These are phyloP conservation scores for Coemansia pectinata DNA, from an alignment of 192 early-diverging fungal species.

Conservation along the genomic window DNA sequence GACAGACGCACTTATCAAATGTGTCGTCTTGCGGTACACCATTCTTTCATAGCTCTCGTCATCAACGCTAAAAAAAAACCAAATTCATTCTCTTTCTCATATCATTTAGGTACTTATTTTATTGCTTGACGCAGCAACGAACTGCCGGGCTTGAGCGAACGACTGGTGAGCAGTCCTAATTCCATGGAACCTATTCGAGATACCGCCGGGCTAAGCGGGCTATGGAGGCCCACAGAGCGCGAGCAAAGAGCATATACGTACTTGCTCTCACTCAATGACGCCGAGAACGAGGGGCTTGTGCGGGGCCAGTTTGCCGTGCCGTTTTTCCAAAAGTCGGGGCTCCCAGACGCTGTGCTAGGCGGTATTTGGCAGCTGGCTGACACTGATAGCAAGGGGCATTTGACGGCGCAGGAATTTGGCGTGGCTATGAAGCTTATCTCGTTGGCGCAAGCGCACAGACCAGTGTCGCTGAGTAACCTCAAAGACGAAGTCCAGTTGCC, in stretches of 20 bases:
- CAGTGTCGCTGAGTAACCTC: slow-evolving; percentile 55
- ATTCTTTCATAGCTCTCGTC: not conserved
- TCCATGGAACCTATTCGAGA: slow-evolving; percentile 26
- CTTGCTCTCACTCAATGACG: slow-evolving; percentile 64
- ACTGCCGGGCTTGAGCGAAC: not conserved
- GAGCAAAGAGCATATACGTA: slow-evolving; percentile 65
- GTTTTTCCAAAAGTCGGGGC: slow-evolving; percentile 73
- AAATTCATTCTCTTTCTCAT: not conserved
- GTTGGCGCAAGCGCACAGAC: slow-evolving; percentile 73
- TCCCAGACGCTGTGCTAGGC: slow-evolving; percentile 62
- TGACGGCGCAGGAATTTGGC: slow-evolving; percentile 72
- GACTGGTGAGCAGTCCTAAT: not conserved
- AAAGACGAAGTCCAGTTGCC: slow-evolving; percentile 58
- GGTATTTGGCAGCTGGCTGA: slow-evolving; percentile 91
- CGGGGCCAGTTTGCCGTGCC: slow-evolving; percentile 69
- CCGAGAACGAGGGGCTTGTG: slow-evolving; percentile 63
- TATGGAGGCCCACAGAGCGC: slow-evolving; percentile 59
- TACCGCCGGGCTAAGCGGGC: slow-evolving; percentile 17
- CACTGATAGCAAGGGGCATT: slow-evolving; percentile 70
- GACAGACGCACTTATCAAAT: not conserved
- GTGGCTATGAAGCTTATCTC: slow-evolving; percentile 89
- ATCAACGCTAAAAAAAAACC: not conserved
- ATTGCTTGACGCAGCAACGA: not conserved
- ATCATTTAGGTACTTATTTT: not conserved
- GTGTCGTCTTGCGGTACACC: not conserved